phyloP scores from a whole-genome alignment of 352 stramenopile species.

The Globisporangium polare region DNA sequence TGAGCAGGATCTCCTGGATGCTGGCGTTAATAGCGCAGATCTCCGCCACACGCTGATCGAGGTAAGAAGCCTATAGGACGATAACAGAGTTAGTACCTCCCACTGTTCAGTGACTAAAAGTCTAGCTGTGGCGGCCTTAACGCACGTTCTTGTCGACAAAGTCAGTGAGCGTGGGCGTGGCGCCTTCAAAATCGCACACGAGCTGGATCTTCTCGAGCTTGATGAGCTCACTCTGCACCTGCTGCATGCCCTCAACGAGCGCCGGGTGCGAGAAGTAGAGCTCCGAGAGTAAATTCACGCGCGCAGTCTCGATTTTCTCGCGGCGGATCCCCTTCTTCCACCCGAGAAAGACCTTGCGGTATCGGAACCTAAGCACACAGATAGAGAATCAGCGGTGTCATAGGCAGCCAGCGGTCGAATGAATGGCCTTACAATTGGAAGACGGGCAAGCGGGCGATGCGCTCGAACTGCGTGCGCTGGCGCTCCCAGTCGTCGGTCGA shows the following conservation, averaged over 20 bases:
- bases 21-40: constrained; percentile 27
- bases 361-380: constrained; percentile 41
- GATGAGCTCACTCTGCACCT: constrained; percentile 26
- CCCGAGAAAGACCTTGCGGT: constrained; percentile 53
- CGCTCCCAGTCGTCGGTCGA: constrained; percentile 44
- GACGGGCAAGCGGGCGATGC: constrained; percentile 27
- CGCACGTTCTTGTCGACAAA: constrained; percentile 41
- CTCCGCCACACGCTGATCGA: constrained; percentile 12
- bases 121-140: no score
- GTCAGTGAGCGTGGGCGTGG: constrained; percentile 23
- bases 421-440: constrained; percentile 41
- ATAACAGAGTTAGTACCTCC: background rate
- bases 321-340: constrained; percentile 55
- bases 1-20: constrained; percentile 37
- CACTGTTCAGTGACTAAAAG: no score
- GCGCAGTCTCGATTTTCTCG: constrained; percentile 37
- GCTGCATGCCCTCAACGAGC: constrained; percentile 30
- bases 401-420: no score
- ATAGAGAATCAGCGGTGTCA: no score
- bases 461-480: constrained; percentile 43
- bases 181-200: constrained; percentile 45
- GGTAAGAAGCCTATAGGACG: constrained; percentile 10
- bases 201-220: constrained; percentile 30
- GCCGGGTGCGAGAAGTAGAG: constrained; percentile 50
- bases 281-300: constrained; percentile 32